Base-by-base conservation (phyloP, 2,329 filamentous ascomycete genomes). In the Phaeosphaeria sp. region DNA sequence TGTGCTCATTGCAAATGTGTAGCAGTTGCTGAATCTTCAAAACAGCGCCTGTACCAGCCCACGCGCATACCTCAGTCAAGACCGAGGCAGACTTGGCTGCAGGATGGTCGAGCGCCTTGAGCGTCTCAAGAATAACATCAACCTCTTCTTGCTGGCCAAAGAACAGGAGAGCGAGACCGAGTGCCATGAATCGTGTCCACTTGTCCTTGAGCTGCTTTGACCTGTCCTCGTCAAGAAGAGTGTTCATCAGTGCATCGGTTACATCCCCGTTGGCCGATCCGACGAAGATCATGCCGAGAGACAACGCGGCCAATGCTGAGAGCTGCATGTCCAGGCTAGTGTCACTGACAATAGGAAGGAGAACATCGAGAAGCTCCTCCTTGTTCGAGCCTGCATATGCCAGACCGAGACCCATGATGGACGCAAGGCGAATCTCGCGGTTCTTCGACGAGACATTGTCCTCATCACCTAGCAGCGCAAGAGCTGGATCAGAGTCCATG, bases 131-230 rank as follows among this genome's bases (percentile, higher is more conserved):
- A 65, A 98, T 93, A 56, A 98, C 94, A 71, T 99, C 95, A n/a
- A 98, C 95, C 77, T 98, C 94, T 78, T 99, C 95, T 79, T 99
- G 95, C 64, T 92, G 90, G 41, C 95, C 95, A 69, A 99, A 98
- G 85, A 93, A 99, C 25, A 99, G 84, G 23, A 99, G 85, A 1
- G 94, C 95, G 62, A 99, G 85, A 64, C 95, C 95, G 43, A 99
- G 89, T 20, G 92, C 93, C 82, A 99, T 90, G 81, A 99, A 99
- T 18, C 95, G 89, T 30, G 93, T 95, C 95, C 95, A 99, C 80
- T 98, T 99, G 80, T 98, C 92, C 67, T 96, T 97, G 59, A 99
- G 83, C 77, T 97, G 93, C 72, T 87, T 89, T 79, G 90, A 90
- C 56, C 93, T 88, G 59, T 98, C 94, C 57, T 98, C 94, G 66